Evolutionary conservation across 148 eudicot species (phyloP), one percentile per base, ranked within the genome.

Genomic region (Rhododendron simsii): DNA sequence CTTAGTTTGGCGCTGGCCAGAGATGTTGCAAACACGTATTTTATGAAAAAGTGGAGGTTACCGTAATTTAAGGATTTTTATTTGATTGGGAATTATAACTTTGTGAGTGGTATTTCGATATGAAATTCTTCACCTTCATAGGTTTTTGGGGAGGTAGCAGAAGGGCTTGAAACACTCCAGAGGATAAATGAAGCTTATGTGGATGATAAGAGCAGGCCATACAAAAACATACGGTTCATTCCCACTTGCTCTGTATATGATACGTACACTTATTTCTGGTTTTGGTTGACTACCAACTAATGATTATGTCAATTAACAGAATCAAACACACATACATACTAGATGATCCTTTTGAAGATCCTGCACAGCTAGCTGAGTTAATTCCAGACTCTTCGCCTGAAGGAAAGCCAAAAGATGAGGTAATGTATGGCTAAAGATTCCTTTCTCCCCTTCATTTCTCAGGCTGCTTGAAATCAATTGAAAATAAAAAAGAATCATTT

Each of bases 111-210:
- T 20, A 71, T 18, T 50, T 75, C 37, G 20, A 48, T 23, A 6
- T 20, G 14, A 59, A 45, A 41, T 9, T 53, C 57, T 71, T 47
- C 37, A 81, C 26, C 59, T 76, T 83, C 45, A 16, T 87, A 96
- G 99, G 95, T 96, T 20, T 97, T 97, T 85, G 99, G 98, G 78
- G 98, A 95, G 93, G 92, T 95, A 75, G 98, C 98, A 35, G 99
- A 95, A 89, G 99, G 99, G 26, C 90, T 86, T 71, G 98, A 97
- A 28, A 93, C 99, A 16, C 88, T 97, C 28, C 87, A 71, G 78
- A 92, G 98, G 90, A 90, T 97, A 75, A 97, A 97, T 87, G 99
- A 97, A 90, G 95, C 99, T 82, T 95, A 95, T 89, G 94, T 93
- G 78, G 99, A 97, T 88, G 96, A 93, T 45, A 94, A 91, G 74